Evolutionary conservation across 176 grass and related monocot genomes (phyloP).

Genomic region (Cocos nucifera): DNA sequence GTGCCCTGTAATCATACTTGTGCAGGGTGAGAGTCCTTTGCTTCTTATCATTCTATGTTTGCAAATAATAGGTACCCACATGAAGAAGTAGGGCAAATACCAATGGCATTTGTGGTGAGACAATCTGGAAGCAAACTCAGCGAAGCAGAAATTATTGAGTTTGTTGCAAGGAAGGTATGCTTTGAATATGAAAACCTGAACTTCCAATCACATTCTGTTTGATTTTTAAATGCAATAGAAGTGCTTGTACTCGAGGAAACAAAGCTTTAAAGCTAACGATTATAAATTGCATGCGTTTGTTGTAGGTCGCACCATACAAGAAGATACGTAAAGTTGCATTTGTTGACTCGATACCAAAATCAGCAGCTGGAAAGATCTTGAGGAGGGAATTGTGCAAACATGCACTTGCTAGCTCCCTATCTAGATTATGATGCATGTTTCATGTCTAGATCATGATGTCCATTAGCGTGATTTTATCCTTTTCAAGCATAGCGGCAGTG

Average conservation of each 20-base stretch:
- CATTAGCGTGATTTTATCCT: no score
- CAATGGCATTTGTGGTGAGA: constrained; percentile 57
- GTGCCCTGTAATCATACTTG: no score
- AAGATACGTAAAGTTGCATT: constrained; percentile 54
- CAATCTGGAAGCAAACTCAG: constrained; percentile 47
- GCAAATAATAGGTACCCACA: constrained; percentile 37
- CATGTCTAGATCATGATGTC: constrained; percentile 32
- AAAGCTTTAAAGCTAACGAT: no score
- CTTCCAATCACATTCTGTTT: not conserved
- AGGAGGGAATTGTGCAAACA: constrained; percentile 46
- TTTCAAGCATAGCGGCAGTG: no score
- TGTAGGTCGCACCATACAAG: constrained; percentile 64
- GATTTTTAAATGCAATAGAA: not conserved
- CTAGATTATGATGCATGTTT: constrained; percentile 27
- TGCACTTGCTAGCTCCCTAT: constrained; percentile 6
- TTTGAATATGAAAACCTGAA: no score
- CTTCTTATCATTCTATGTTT: not conserved
- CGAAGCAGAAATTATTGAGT: constrained; percentile 54
- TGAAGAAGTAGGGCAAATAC: constrained; percentile 76
- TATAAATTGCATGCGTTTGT: not conserved
- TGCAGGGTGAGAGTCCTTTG: no score
- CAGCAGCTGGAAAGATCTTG: constrained; percentile 55
- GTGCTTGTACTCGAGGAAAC: not conserved
- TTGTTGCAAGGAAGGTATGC: constrained; percentile 36
- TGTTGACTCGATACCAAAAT: constrained; percentile 57